Evolutionary conservation across 352 stramenopile species (phyloP).

Genomic region (Aphanomyces invadans): DNA sequence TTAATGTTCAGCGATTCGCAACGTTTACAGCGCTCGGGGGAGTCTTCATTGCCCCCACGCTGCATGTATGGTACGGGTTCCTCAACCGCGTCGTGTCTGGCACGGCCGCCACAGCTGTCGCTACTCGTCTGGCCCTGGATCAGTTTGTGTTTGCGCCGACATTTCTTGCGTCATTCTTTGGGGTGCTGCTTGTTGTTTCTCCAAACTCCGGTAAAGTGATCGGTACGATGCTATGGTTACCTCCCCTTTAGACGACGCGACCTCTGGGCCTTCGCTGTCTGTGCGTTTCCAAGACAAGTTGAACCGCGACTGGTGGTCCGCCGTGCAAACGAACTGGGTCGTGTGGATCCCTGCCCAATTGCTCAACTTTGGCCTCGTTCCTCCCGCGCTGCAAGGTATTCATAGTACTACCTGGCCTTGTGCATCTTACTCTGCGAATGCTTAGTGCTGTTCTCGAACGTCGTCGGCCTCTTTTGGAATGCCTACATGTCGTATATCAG

Average conservation of each 20-base stretch:
- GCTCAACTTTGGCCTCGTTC: slow-evolving; percentile 76
- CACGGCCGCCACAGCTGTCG: slow-evolving; percentile 33
- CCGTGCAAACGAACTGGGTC: slow-evolving; percentile 67
- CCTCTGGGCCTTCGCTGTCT: not conserved
- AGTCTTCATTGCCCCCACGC: slow-evolving; percentile 53
- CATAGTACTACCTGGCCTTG: no score
- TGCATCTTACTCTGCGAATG: slow-evolving; percentile 51
- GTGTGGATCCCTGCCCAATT: slow-evolving; percentile 77
- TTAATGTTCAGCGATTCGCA: slow-evolving; percentile 40
- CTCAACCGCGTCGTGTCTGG: slow-evolving; percentile 38
- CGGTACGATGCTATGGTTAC: not conserved
- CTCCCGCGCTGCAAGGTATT: slow-evolving; percentile 47
- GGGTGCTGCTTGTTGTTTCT: slow-evolving; percentile 44
- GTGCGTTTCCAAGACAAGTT: slow-evolving; percentile 52
- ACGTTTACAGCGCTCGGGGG: slow-evolving; percentile 68
- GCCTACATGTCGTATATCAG: slow-evolving; percentile 73
- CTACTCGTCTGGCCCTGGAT: slow-evolving; percentile 63
- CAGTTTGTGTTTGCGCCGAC: slow-evolving; percentile 67
- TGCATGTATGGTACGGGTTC: slow-evolving; percentile 75
- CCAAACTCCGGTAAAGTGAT: not conserved
- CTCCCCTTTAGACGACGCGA: not conserved
- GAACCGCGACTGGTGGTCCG: slow-evolving; percentile 64
- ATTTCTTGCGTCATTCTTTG: slow-evolving; percentile 72
- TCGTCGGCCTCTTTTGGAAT: slow-evolving; percentile 77
- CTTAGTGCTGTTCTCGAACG: slow-evolving; percentile 71